Evolutionary conservation across 345 rosid genomes (phyloP).

Genomic region (Populus pruinosa): DNA sequence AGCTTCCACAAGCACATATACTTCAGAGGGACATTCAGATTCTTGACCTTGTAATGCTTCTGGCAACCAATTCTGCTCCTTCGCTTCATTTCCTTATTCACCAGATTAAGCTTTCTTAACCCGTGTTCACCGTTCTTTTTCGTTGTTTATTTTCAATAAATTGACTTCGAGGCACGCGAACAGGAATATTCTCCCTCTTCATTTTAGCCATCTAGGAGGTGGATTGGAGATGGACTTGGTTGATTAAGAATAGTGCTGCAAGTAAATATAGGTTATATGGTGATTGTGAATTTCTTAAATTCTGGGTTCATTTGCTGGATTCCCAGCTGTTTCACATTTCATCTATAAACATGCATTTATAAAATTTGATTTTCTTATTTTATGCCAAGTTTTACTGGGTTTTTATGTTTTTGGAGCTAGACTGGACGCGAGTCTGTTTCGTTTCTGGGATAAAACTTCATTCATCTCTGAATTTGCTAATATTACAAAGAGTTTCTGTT

Average conservation of each 20-base stretch:
- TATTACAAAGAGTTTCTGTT: too few relatives aligned
- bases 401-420: too few relatives aligned
- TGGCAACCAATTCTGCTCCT: background rate
- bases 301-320: background rate
- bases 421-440: background rate
- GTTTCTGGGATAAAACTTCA: background rate
- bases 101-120: background rate
- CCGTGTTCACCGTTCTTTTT: background rate
- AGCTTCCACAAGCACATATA: background rate
- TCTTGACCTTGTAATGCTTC: background rate
- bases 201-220: background rate
- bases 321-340: background rate
- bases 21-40: slow-evolving; percentile 1
- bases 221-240: background rate
- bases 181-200: background rate
- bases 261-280: background rate
- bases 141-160: background rate
- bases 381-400: background rate
- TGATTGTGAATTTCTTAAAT: background rate
- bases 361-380: background rate
- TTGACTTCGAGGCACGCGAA: background rate
- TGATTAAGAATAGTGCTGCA: background rate
- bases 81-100: background rate
- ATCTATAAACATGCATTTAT: background rate
- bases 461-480: background rate